Base-by-base conservation (phyloP, 148 eudicot genomes). In the Amaranthus hypochondriacus region DNA sequence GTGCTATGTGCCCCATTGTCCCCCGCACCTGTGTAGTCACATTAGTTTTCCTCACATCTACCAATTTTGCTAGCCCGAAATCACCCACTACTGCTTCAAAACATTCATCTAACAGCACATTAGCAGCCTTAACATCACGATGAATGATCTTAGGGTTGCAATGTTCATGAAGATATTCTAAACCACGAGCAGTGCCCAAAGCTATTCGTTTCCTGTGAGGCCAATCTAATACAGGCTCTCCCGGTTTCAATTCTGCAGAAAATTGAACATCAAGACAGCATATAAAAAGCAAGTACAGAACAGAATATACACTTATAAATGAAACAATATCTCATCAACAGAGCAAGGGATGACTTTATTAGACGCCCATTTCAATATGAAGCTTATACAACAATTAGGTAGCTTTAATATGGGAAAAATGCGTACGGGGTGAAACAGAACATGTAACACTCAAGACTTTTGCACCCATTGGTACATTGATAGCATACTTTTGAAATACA, bases 81-180 rank as follows among this genome's bases (percentile, higher is more conserved):
- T 85, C 88, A 66, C 88, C 88, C 10, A 85, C 88, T 50, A 85
- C 80, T 66, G 88, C 88, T 78, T 82, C 88, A 74, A 82, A 85
- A 14, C 78, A 71, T 61, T 85, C 86, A 66, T 85, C 88, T 56
- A 85, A 73, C 68, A 85, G 64, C 18, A 85, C 88, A 80, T 85
- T 85, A 75, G 88, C 88, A 77, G 88, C 88, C 82, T 85, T 85
- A 10, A 85, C 88, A 70, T 85, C 88, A 70, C 88, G 85, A 57
- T 85, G 88, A 39, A 85, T 85, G 54, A 85, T 85, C 80, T 85
- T 85, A 42, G 88, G 88, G 69, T 85, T 80, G 80, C 88, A 87
- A 75, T 87, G 90, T 68, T 85, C 90, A 56, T 87, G 90, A 73
- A 87, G 85, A 84, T 87, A 87, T 78, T 85, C 90, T 60, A 87